phyloP scores from a whole-genome alignment of 2,329 filamentous ascomycete species.

The Colletotrichum phormii region DNA sequence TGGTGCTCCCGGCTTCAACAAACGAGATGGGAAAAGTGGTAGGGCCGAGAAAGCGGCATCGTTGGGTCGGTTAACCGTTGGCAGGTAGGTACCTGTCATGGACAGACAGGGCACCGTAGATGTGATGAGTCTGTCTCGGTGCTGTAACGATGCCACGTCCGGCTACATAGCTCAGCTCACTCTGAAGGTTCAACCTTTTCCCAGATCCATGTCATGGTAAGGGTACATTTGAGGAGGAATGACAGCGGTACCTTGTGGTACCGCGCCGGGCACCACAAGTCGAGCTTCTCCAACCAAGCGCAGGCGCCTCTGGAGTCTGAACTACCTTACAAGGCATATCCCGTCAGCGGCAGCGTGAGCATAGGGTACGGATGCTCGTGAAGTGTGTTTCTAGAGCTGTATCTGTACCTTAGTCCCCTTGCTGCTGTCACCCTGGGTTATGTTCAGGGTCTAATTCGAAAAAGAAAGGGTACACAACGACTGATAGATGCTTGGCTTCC shows the following conservation, averaged over 20 bases:
- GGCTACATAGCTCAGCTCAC: neutral
- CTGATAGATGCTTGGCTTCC: neutral
- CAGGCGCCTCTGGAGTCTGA: neutral
- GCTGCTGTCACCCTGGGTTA: neutral
- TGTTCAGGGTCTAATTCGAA: slow-evolving; percentile 7
- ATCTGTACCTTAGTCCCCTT: neutral
- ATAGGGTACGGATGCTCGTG: neutral
- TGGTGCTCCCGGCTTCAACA: neutral
- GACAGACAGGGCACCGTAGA: slow-evolving; percentile 11
- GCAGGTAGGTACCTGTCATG: slow-evolving; percentile 18
- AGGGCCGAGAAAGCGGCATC: slow-evolving; percentile 30
- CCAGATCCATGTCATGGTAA: neutral
- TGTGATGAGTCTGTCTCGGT: slow-evolving; percentile 5
- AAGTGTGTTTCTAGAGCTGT: neutral
- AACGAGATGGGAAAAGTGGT: slow-evolving; percentile 8
- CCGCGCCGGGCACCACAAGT: neutral
- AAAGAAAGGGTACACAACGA: neutral
- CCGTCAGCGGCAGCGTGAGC: neutral
- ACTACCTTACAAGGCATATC: neutral
- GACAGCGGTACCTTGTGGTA: neutral
- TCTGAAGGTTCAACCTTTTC: neutral
- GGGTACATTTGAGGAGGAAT: neutral
- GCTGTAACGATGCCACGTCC: neutral
- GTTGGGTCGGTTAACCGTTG: slow-evolving; percentile 1
- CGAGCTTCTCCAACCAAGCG: neutral